Percentiles rank a stretch among this genome's conserved stretches.
Conservation (phyloP, 768 basidiomycete species). For the Tricholoma sp. region DNA sequence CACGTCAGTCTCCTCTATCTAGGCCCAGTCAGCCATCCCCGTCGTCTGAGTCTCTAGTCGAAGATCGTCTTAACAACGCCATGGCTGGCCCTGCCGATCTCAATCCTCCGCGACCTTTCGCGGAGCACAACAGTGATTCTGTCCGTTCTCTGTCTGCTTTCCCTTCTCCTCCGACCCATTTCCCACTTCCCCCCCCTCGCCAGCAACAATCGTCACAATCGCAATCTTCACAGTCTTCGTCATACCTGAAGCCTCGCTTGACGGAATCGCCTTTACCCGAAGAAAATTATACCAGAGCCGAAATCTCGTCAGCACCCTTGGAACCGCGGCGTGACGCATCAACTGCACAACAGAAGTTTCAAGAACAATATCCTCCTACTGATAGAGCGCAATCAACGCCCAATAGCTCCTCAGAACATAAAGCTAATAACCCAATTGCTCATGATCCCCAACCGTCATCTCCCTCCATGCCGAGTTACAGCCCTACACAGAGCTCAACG, state of each 20-base stretch:
- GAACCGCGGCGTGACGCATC: background rate
- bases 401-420: background rate
- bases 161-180: conserved; percentile 67
- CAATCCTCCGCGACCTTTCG: conserved; percentile 24
- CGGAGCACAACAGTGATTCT: conserved; percentile 43
- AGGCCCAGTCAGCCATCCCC: background rate
- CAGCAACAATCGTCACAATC: conserved; percentile 20
- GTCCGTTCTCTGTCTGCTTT: conserved; percentile 71
- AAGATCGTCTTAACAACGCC: background rate
- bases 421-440: background rate
- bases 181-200: conserved; percentile 53
- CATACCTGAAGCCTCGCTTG: conserved; percentile 18
- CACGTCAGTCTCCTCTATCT: background rate
- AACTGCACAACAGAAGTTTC: background rate
- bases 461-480: background rate
- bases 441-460: background rate
- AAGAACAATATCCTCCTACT: conserved; percentile 1
- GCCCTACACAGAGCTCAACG: background rate
- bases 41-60: background rate
- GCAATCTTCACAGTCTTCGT: conserved; percentile 20
- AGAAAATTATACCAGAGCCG: conserved; percentile 2
- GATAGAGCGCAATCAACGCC: background rate
- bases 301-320: background rate
- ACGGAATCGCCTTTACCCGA: conserved; percentile 22
- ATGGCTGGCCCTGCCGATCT: conserved; percentile 29